phyloP scores from a whole-genome alignment of 1,284 basidiomycete species.

The Heliocybe sulcata region DNA sequence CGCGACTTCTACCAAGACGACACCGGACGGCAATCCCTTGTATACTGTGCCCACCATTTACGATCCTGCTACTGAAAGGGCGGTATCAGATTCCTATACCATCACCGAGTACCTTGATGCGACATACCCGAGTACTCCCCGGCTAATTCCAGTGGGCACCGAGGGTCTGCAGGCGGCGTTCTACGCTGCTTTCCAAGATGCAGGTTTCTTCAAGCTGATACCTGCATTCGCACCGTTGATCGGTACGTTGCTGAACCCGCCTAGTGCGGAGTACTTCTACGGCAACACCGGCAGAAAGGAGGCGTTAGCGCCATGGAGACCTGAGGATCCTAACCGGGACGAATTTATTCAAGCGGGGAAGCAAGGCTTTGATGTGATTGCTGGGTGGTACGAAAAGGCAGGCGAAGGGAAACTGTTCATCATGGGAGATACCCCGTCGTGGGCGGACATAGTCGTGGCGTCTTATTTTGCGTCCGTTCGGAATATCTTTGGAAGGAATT shows the following conservation, averaged over 20 bases:
- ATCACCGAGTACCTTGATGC: constrained; percentile 21
- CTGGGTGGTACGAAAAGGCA: not conserved
- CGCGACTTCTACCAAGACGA: constrained; percentile 10
- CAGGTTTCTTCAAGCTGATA: constrained; percentile 14
- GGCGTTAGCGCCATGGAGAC: too few species aligned
- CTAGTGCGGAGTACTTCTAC: constrained; percentile 29
- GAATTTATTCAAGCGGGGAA: too few species aligned
- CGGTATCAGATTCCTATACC: constrained; percentile 13
- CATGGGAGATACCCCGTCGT: not conserved
- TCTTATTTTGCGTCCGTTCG: not conserved
- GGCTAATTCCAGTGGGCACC: constrained; percentile 12
- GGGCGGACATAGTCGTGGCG: not conserved
- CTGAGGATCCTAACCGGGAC: too few species aligned
- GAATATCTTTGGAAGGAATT: not conserved
- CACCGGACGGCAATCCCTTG: constrained; percentile 5
- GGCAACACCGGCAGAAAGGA: too few species aligned
- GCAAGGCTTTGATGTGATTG: not conserved
- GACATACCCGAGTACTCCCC: constrained; percentile 15
- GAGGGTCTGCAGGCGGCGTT: constrained; percentile 12
- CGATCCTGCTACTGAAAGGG: constrained; percentile 7
- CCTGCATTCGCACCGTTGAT: too few species aligned
- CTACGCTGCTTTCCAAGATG: constrained; percentile 10
- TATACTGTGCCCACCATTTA: constrained; percentile 10
- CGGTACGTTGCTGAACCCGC: too few species aligned
- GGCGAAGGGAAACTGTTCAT: not conserved